phyloP scores from a whole-genome alignment of 1,139 yeast species.

The Pichia sp. region DNA sequence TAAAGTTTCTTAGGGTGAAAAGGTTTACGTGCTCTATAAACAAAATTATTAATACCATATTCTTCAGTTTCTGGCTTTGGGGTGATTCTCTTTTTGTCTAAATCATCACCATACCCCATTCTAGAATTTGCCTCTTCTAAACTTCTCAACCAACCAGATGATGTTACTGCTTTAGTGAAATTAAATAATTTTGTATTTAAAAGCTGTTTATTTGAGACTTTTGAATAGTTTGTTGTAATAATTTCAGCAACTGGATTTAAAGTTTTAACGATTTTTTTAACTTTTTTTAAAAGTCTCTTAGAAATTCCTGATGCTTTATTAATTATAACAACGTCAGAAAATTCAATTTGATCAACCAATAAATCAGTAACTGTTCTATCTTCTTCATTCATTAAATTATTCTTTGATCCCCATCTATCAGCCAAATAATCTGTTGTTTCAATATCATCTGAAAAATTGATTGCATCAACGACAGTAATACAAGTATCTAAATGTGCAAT shows the following conservation, averaged over 20 bases:
- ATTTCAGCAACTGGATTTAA: constrained; percentile 40
- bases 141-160: constrained; percentile 44
- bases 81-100: constrained; percentile 23
- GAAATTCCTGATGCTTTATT: constrained; percentile 34
- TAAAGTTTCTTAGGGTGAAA: constrained; percentile 41
- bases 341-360: constrained; percentile 42
- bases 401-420: constrained; percentile 33
- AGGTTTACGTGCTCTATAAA: constrained; percentile 36
- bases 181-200: constrained; percentile 34
- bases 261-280: constrained; percentile 30
- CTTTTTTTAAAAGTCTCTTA: constrained; percentile 27
- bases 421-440: constrained; percentile 39
- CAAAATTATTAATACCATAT: constrained; percentile 40
- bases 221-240: constrained; percentile 33
- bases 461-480: constrained; percentile 42
- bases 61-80: constrained; percentile 35
- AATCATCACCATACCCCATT: constrained; percentile 32
- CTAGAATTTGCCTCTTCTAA: constrained; percentile 36
- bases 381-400: constrained; percentile 34
- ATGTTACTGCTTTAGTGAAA: constrained; percentile 37
- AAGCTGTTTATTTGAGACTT: constrained; percentile 33
- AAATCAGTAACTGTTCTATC: constrained; percentile 41
- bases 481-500: constrained; percentile 39
- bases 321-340: constrained; percentile 38
- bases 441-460: constrained; percentile 35